Evolutionary conservation across 2,329 filamentous ascomycete genomes (phyloP).

Genomic region (Diaporthe sp.): DNA sequence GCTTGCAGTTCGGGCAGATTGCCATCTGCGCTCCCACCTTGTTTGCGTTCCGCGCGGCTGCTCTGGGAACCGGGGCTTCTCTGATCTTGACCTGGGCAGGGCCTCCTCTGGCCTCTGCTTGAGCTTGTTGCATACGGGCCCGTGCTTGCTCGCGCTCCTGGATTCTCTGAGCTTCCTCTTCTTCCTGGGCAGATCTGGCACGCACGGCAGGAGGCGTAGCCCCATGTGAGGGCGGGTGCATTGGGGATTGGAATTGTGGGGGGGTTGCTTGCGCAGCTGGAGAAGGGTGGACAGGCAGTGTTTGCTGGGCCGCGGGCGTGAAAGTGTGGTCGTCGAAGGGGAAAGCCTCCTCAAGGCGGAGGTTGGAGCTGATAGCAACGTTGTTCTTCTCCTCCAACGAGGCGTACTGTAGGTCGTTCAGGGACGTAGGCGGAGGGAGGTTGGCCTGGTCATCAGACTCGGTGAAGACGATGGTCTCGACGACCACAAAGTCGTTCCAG

Average conservation of each 20-base stretch:
- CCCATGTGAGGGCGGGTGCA: constrained; percentile 47
- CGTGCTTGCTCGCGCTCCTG: constrained; percentile 73
- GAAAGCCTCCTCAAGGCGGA: constrained; percentile 95
- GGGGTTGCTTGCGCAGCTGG: constrained; percentile 53
- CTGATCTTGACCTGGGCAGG: constrained; percentile 87
- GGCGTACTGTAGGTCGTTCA: constrained; percentile 92
- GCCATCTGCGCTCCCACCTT: constrained; percentile 76
- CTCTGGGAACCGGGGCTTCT: constrained; percentile 91
- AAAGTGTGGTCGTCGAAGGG: constrained; percentile 80
- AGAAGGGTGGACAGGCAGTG: constrained; percentile 61
- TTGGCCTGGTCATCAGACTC: constrained; percentile 89
- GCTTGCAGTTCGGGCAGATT: constrained; percentile 93
- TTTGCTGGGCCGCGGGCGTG: constrained; percentile 52
- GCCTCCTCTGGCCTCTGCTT: constrained; percentile 80
- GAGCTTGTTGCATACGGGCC: constrained; percentile 79
- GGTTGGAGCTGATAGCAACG: constrained; percentile 84
- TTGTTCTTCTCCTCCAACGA: constrained; percentile 96
- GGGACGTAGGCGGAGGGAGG: constrained; percentile 88
- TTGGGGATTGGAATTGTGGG: constrained; percentile 50
- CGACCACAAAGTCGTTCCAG: constrained; percentile 97
- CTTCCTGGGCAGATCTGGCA: constrained; percentile 62
- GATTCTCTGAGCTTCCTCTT: constrained; percentile 75
- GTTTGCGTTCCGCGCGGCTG: constrained; percentile 79
- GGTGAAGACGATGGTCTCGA: constrained; percentile 93
- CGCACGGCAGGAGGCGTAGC: constrained; percentile 56